A percentile compares a stretch with the other conserved stretches of the same genome.
Evolutionary conservation across 176 grass and related monocot species (phyloP).

Genomic region (Poa pratensis): DNA sequence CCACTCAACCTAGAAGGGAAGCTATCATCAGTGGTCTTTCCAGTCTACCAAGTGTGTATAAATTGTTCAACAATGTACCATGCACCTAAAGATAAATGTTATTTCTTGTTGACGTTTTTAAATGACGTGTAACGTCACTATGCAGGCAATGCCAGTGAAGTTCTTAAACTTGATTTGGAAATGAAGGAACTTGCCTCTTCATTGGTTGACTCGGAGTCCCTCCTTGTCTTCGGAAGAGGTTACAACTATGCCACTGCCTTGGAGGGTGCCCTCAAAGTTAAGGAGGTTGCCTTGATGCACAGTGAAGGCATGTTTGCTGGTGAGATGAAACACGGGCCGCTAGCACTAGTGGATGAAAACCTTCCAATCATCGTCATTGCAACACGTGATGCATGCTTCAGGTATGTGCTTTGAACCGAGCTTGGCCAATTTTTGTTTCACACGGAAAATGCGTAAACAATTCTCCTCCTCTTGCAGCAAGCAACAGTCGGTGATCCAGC

Average conservation of each 20-base stretch:
- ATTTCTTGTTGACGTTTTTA: not conserved
- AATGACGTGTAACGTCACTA: not conserved
- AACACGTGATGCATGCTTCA: slow-evolving; percentile 82
- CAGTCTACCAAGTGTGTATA: slow-evolving; percentile 69
- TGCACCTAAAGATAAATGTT: not conserved
- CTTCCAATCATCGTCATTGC: slow-evolving; percentile 95
- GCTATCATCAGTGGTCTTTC: slow-evolving; percentile 68
- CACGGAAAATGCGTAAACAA: not conserved
- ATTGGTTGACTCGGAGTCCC: slow-evolving; percentile 67
- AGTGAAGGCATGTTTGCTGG: slow-evolving; percentile 97
- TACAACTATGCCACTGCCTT: slow-evolving; percentile 95
- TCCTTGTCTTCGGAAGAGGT: slow-evolving; percentile 91
- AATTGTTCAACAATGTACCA: not conserved
- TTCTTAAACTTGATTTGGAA: slow-evolving; percentile 87
- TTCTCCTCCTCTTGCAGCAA: slow-evolving; percentile 62
- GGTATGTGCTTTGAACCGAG: slow-evolving; percentile 45
- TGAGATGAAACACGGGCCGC: slow-evolving; percentile 96
- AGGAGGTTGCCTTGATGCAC: slow-evolving; percentile 94
- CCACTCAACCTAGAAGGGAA: slow-evolving; percentile 74
- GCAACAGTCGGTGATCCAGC: slow-evolving; percentile 96
- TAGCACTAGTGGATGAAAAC: slow-evolving; percentile 92
- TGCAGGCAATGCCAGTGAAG: slow-evolving; percentile 67
- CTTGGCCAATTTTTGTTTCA: not conserved
- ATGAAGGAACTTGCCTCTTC: slow-evolving; percentile 95
- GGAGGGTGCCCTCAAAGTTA: slow-evolving; percentile 95